These are phyloP conservation scores for Acmispon strigosus DNA, from an alignment of 306 rosid species.

Conservation along the genomic window DNA sequence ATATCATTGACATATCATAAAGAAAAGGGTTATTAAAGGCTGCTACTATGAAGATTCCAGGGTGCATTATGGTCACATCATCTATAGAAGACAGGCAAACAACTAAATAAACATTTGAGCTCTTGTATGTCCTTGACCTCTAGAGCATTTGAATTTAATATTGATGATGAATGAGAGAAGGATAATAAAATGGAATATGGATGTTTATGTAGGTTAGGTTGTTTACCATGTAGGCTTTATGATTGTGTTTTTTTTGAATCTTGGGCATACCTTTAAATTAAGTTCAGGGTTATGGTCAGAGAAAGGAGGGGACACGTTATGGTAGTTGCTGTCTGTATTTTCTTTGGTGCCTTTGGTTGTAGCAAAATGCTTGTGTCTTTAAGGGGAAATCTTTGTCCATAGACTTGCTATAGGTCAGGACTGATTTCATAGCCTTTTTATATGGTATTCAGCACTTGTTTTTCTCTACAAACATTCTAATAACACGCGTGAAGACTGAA, in stretches of 20 bases:
- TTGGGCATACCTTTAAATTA: neutral
- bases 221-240: neutral
- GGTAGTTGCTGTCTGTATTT: neutral
- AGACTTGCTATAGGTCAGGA: too few relatives aligned
- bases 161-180: neutral
- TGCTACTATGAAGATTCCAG: neutral
- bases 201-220: neutral
- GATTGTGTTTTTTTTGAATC: neutral
- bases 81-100: neutral
- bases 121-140: neutral
- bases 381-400: neutral
- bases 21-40: neutral
- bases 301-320: neutral
- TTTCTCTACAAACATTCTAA: neutral
- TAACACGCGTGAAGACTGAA: neutral
- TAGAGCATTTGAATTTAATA: neutral
- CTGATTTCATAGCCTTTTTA: neutral
- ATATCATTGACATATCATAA: neutral
- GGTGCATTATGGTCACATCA: neutral
- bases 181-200: constrained; percentile 5
- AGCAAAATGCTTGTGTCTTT: neutral
- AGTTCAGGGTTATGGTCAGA: neutral
- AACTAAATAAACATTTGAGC: neutral
- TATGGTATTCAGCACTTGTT: neutral
- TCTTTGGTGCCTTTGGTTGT: neutral